These are phyloP conservation scores for Candida smagusa DNA, from an alignment of 1,139 yeast species.

Conservation along the genomic window DNA sequence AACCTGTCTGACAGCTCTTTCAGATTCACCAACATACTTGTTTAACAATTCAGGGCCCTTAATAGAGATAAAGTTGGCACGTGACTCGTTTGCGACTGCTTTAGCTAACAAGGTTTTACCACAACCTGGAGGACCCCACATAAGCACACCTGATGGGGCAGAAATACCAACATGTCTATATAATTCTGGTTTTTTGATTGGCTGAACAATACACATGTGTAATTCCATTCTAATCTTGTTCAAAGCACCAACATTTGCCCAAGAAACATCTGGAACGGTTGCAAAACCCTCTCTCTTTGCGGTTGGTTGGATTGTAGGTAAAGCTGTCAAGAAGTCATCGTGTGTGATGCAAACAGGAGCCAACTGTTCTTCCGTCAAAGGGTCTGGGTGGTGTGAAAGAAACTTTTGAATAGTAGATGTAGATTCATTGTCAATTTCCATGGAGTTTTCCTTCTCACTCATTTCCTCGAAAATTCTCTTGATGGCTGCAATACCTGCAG, in stretches of 20 bases:
- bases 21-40: conserved; percentile 96
- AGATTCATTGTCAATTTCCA: conserved; percentile 49
- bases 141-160: conserved; percentile 93
- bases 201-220: conserved; percentile 97
- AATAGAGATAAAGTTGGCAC: conserved; percentile 94
- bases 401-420: conserved; percentile 73
- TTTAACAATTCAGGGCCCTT: conserved; percentile 94
- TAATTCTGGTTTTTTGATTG: conserved; percentile 88
- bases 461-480: conserved; percentile 71
- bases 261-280: conserved; percentile 95
- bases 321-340: conserved; percentile 77
- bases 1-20: conserved; percentile 91
- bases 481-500: conserved; percentile 94
- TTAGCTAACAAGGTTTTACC: conserved; percentile 96
- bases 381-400: conserved; percentile 70
- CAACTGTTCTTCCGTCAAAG: conserved; percentile 72
- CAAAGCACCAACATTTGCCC: conserved; percentile 94
- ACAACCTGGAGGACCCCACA: conserved; percentile 99
- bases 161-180: conserved; percentile 89
- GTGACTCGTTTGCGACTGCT: conserved; percentile 97
- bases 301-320: conserved; percentile 94
- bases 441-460: conserved; percentile 29
- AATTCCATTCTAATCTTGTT: conserved; percentile 77
- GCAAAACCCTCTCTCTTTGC: conserved; percentile 99
- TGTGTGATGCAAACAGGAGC: conserved; percentile 70